Evolutionary conservation across 108 stramenopile species (phyloP).

Genomic region (Cyclotella sp.): DNA sequence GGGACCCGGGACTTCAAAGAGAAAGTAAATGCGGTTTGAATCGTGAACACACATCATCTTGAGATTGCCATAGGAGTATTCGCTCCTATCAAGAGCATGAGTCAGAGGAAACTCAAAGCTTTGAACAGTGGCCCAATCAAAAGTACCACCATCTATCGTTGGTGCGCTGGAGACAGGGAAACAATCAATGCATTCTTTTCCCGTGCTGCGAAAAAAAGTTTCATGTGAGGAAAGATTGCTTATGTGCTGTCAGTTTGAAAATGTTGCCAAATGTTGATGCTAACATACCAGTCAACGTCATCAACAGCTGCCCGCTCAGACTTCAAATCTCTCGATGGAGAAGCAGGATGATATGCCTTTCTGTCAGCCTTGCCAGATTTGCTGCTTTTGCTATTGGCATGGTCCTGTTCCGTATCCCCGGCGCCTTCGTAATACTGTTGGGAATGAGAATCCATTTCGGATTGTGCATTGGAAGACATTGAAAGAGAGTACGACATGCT

Average conservation of each 20-base stretch:
- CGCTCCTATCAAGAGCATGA: background rate
- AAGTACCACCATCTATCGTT: slow-evolving; percentile 9
- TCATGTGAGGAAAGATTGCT: too few relatives aligned
- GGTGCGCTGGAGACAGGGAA: slow-evolving; percentile 2
- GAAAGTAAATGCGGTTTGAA: slow-evolving; percentile 34
- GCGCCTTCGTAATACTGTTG: too few relatives aligned
- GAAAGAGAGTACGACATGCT: slow-evolving; percentile 6
- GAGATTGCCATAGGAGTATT: slow-evolving; percentile 17
- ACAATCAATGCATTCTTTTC: slow-evolving; percentile 7
- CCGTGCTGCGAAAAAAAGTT: background rate
- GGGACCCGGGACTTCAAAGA: slow-evolving; percentile 31
- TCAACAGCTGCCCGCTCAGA: background rate
- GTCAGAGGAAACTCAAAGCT: slow-evolving; percentile 10
- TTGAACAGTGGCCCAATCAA: slow-evolving; percentile 20
- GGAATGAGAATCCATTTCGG: too few relatives aligned
- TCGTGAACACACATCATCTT: slow-evolving; percentile 28
- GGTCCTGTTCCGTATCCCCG: too few relatives aligned
- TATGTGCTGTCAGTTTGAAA: too few relatives aligned
- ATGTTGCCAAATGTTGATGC: too few relatives aligned
- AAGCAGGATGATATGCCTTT: background rate
- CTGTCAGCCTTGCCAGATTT: background rate
- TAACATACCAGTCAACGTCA: background rate
- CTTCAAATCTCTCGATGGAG: background rate
- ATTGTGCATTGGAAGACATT: background rate
- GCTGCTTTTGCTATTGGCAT: background rate